A percentile compares a stretch with the other conserved stretches of the same genome.
phyloP scores from a whole-genome alignment of 202 grass and related monocot species.

The Saccharum hybrid region DNA sequence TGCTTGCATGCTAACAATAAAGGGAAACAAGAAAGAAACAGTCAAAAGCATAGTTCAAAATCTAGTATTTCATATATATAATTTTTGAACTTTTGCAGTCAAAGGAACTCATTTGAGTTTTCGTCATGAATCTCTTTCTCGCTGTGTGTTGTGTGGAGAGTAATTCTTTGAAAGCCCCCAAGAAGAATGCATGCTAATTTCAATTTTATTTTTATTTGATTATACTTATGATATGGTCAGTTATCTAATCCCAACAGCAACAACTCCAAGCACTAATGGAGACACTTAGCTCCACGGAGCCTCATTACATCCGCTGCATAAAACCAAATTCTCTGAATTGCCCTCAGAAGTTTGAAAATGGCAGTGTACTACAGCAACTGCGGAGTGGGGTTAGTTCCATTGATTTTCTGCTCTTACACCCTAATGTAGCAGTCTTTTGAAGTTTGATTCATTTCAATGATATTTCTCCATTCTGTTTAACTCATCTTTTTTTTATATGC shows the following conservation, averaged over 20 bases:
- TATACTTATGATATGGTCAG: constrained; percentile 62
- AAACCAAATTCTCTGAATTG: constrained; percentile 73
- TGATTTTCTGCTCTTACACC: constrained; percentile 10
- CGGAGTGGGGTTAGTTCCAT: constrained; percentile 72
- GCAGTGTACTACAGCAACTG: constrained; percentile 82
- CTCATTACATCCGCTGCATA: constrained; percentile 79
- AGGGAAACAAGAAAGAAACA: constrained; percentile 24
- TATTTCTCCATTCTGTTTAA: constrained; percentile 36
- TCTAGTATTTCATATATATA: constrained; percentile 3
- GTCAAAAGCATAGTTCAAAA: not conserved
- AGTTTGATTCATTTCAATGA: constrained; percentile 2
- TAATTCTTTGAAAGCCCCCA: constrained; percentile 17
- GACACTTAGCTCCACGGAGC: constrained; percentile 77
- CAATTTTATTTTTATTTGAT: constrained; percentile 48
- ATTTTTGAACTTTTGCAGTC: not conserved
- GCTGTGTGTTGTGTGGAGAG: not conserved
- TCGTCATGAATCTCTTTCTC: not conserved
- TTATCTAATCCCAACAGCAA: constrained; percentile 69
- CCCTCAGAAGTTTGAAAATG: constrained; percentile 81
- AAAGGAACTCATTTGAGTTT: not conserved
- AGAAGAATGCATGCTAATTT: constrained; percentile 26
- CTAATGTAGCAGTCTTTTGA: constrained; percentile 8
- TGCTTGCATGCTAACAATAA: not conserved
- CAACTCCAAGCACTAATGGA: constrained; percentile 89
- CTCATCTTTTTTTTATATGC: not conserved